A percentile compares a stretch with the other conserved stretches of the same genome.
phyloP scores from a whole-genome alignment of 169 alveolate species.

The Eimeria falciformis region DNA sequence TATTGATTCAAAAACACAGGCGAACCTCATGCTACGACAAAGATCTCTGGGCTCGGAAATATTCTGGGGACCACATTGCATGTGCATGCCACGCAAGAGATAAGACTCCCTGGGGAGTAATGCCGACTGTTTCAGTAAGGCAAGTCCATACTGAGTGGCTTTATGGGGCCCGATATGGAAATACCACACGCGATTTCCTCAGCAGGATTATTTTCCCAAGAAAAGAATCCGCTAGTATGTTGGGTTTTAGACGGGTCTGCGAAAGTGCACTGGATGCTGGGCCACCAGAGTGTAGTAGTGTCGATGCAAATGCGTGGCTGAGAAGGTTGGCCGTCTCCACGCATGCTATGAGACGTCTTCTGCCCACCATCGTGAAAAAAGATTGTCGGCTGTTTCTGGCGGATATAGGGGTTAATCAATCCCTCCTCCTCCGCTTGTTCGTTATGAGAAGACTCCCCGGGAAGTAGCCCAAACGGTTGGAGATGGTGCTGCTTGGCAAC shows the following conservation, averaged over 20 bases:
- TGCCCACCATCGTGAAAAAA: not conserved
- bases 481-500: not conserved
- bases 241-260: not conserved
- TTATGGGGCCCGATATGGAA: slow-evolving; percentile 9
- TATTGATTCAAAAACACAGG: too few species aligned
- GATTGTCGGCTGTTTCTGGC: slow-evolving; percentile 5
- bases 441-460: not conserved
- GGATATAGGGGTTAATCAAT: not conserved
- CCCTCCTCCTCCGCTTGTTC: not conserved
- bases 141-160: slow-evolving; percentile 1
- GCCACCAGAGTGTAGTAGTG: slow-evolving; percentile 47
- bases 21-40: too few species aligned
- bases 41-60: too few species aligned
- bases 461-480: not conserved
- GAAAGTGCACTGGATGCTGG: slow-evolving; percentile 41
- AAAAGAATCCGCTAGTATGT: not conserved
- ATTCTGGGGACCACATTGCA: too few species aligned
- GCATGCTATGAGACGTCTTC: too few species aligned
- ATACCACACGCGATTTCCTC: slow-evolving; percentile 7
- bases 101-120: not conserved
- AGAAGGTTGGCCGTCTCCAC: not conserved
- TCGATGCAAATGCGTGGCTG: slow-evolving; percentile 26
- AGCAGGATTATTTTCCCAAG: not conserved
- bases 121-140: not conserved
- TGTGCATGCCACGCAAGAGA: too few species aligned